Evolutionary conservation across 345 rosid species (phyloP), one percentile per base, ranked within the genome.

Genomic region (Syzygium aromaticum): DNA sequence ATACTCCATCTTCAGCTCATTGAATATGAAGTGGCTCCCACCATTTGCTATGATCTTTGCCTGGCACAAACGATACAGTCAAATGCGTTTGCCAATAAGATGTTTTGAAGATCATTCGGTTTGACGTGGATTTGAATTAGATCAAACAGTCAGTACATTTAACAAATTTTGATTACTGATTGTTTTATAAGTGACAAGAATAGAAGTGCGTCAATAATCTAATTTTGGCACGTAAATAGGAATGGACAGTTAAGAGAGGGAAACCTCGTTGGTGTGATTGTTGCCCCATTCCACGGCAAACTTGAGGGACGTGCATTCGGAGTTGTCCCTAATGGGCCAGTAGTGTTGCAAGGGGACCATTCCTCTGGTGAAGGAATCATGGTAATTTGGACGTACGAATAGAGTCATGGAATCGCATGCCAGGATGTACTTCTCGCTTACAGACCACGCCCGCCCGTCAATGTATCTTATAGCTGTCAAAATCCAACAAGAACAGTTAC

Each of bases 361-460:
- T 59, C 94, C 94, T 88, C 98, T 91, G 5, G 85, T 73, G 92
- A 92, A 95, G 93, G 95, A 96, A 88, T 93, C 96, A 84, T 92
- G 88, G 89, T 73, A 95, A 54, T 51, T 73, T 1, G 98, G 93
- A 87, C 82, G 92, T 40, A 94, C 89, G 52, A 89, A 85, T 87
- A 96, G 61, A 12, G 93, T 87, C 94, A 93, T 93, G 5, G 97
- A 90, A 87, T 95, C 93, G 64, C 98, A 96, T 84, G 98, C 96
- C 63, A 96, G 59, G n/a, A 95, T 96, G 87, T 94, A 95, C 86
- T 96, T 96, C 91, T 91, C 94, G 80, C 97, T 96, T 52, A 94
- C 98, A 9, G 98, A 96, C 98, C 98, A 95, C 9, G 95, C 94
- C 93, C 93, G 88, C 84, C 99, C 98, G 90, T 94, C 98, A 43